Conservation (phyloP, 176 grass and related monocot genomes). For the Alopecurus myosuroides region DNA sequence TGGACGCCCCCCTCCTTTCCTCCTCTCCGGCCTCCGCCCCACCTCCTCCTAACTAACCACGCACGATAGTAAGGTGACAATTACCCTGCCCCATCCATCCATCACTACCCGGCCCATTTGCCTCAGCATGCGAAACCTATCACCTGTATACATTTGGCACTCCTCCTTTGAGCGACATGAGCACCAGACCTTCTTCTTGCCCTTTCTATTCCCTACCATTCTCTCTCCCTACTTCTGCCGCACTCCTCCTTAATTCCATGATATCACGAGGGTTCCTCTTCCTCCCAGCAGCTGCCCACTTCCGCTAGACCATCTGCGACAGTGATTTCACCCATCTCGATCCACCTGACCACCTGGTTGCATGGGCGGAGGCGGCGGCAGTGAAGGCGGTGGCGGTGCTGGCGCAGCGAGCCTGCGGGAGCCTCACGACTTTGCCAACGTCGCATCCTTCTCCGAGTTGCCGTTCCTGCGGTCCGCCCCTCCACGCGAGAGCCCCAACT, state of each 20-base stretch:
- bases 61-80: constrained; percentile 51
- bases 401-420: constrained; percentile 50
- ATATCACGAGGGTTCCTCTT: constrained; percentile 2
- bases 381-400: neutral
- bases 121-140: constrained; percentile 53
- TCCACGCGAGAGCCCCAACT: constrained; percentile 39
- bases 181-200: constrained; percentile 29
- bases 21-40: neutral
- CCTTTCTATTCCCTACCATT: constrained; percentile 37
- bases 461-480: constrained; percentile 59
- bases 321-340: neutral
- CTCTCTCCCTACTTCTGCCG: constrained; percentile 12
- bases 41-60: constrained; percentile 45
- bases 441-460: constrained; percentile 84
- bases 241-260: neutral
- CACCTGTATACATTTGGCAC: constrained; percentile 40
- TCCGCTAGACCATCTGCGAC: constrained; percentile 1
- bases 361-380: constrained; percentile 29
- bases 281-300: constrained; percentile 5
- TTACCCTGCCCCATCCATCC: constrained; percentile 44
- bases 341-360: neutral
- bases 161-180: constrained; percentile 30
- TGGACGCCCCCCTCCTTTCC: neutral
- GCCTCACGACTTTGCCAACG: constrained; percentile 50
- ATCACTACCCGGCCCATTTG: constrained; percentile 24